Evolutionary conservation across 805 yeast species (phyloP), one percentile per base, ranked within the genome.

Genomic region (Candida andamanensis): DNA sequence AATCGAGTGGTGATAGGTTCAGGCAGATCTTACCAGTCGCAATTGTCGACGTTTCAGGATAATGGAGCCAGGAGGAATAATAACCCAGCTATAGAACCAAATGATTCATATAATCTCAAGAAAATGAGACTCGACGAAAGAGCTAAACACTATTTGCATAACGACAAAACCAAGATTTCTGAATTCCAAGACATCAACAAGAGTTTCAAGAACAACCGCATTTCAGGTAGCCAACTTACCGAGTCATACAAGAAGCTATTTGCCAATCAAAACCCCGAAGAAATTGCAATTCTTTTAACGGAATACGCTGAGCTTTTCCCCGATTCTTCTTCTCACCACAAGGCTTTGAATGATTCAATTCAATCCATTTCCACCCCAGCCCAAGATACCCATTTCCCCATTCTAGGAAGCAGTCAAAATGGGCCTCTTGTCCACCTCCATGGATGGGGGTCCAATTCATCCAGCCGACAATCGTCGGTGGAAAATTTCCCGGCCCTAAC

Each of bases 61-160:
- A 34, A 40, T 6, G 42, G 37, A 11, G 51, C 56, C 5, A 45
- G 52, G n/a, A 15, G 28, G 24, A 10, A 21, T 8, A 15, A 13
- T 41, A 15, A 14, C 10, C 31, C 27, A 10, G 24, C 20, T 8
- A n/a, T 13, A 3, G 26, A 37, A 6, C 53, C 46, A 15, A 44
- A 44, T n/a, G 74, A 69, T 33, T 55, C 75, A 1, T 53, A 57
- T 8, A 75, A 70, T 19, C 56, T 67, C 25, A 82, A 76, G 44
- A 69, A 63, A 40, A 58, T 69, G 50, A 69, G 95, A 44, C 66
- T 86, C 17, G 90, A 83, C 41, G 95, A 85, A 52, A 67, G 95
- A 49, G 95, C 95, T 1, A 78, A 80, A 50, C 87, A 83, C 52
- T 84, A 85, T 50, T 57, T 84, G 32, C 67, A 74, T 31, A 76